These are phyloP conservation scores for Vanderwaltozyma tropicalis DNA, from an alignment of 805 yeast genomes.

Conservation along the genomic window DNA sequence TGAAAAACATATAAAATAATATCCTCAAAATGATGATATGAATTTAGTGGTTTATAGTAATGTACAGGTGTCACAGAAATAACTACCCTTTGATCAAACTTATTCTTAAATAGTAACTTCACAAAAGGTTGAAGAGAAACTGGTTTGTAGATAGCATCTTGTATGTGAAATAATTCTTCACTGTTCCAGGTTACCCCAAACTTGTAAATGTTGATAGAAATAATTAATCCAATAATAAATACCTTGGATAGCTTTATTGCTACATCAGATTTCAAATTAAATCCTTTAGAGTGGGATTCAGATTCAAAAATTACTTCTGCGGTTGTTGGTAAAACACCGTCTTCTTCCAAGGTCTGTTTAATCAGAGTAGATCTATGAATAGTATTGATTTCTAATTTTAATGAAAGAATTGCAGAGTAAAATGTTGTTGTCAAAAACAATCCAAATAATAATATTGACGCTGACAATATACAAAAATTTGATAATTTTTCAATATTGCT, in stretches of 20 bases:
- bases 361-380: conserved; percentile 73
- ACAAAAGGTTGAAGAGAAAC: not conserved
- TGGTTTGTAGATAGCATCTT: no score
- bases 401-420: conserved; percentile 69
- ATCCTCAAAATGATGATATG: conserved; percentile 53
- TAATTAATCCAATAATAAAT: conserved; percentile 47
- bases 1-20: conserved; percentile 38
- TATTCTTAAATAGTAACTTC: no score
- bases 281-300: conserved; percentile 11
- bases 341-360: conserved; percentile 78
- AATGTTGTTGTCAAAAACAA: conserved; percentile 66
- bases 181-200: conserved; percentile 55
- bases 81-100: conserved; percentile 23
- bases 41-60: conserved; percentile 47
- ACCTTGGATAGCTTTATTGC: conserved; percentile 47
- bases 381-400: conserved; percentile 79
- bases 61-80: conserved; percentile 49
- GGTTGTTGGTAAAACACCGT: conserved; percentile 64
- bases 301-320: conserved; percentile 53
- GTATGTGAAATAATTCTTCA: not conserved
- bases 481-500: conserved; percentile 61
- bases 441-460: conserved; percentile 62
- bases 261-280: conserved; percentile 28
- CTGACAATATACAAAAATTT: conserved; percentile 69
- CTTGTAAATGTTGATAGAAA: conserved; percentile 56